Evolutionary conservation across 2,329 filamentous ascomycete genomes (phyloP).

Genomic region (Scorias spongiosa): DNA sequence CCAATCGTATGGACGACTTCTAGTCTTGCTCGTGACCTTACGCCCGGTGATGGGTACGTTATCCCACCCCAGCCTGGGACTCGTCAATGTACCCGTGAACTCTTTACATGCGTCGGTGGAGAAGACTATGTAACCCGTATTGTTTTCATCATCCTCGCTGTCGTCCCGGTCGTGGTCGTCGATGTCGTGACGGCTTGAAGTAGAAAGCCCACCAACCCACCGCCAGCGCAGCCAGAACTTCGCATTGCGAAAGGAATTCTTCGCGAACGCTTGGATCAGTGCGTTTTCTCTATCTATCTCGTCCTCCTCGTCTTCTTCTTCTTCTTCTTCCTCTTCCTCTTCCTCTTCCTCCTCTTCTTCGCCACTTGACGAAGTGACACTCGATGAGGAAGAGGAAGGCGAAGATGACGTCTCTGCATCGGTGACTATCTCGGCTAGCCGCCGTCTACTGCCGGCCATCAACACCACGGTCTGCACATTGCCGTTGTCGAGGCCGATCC

Average conservation of each 20-base stretch:
- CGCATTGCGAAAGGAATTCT: slow-evolving; percentile 5
- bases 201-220: neutral
- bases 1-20: neutral
- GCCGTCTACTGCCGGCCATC: slow-evolving; percentile 5
- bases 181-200: neutral
- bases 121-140: slow-evolving; percentile 8
- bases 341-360: slow-evolving; percentile 4
- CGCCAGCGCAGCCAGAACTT: slow-evolving; percentile 10
- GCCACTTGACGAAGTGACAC: neutral
- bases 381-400: neutral
- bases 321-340: neutral
- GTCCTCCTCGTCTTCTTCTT: neutral
- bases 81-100: slow-evolving; percentile 7
- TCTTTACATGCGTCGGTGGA: slow-evolving; percentile 6
- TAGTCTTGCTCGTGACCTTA: slow-evolving; percentile 6
- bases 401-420: slow-evolving; percentile 1
- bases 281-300: neutral
- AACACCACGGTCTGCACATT: slow-evolving; percentile 2
- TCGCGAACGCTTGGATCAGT: neutral
- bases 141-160: neutral
- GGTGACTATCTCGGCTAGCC: slow-evolving; percentile 2
- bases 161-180: neutral
- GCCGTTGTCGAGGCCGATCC: neutral
- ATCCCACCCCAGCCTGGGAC: slow-evolving; percentile 5
- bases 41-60: slow-evolving; percentile 6